Percentiles rank a stretch among this genome's conserved stretches.
Conservation (phyloP, 768 basidiomycete species). For the Dacryopinax primogenitus region DNA sequence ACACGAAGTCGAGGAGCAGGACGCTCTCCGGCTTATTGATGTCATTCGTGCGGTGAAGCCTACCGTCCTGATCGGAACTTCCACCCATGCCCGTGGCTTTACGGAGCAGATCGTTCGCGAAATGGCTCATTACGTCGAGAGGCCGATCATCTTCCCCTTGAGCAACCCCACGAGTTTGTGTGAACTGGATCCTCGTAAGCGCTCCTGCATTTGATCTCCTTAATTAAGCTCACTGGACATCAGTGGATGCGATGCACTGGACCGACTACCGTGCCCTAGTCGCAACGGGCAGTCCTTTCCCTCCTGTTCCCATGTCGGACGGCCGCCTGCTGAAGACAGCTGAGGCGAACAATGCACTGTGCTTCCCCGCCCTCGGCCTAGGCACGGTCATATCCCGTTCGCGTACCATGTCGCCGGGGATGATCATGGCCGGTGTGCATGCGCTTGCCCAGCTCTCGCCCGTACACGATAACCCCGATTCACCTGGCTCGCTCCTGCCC, state of each 20-base stretch:
- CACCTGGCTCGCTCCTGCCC: conserved; percentile 46
- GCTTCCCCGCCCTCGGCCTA: conserved; percentile 77
- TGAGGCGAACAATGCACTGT: conserved; percentile 66
- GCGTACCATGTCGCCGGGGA: conserved; percentile 56
- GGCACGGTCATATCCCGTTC: conserved; percentile 62
- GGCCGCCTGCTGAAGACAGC: conserved; percentile 44
- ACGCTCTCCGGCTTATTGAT: conserved; percentile 37
- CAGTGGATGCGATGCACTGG: conserved; percentile 54
- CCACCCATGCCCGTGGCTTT: conserved; percentile 66
- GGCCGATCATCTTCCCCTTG: conserved; percentile 74
- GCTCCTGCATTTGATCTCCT: neutral
- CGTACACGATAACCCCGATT: conserved; percentile 54
- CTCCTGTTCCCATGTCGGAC: conserved; percentile 49
- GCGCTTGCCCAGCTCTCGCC: conserved; percentile 67
- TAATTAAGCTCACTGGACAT: neutral
- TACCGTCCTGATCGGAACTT: conserved; percentile 75
- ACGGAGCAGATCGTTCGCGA: conserved; percentile 54
- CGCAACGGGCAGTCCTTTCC: conserved; percentile 78
- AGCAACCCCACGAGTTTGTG: conserved; percentile 68
- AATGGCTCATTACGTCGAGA: conserved; percentile 54
- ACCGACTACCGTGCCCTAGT: conserved; percentile 65
- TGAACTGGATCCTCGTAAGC: conserved; percentile 48
- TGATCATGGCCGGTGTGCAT: conserved; percentile 72
- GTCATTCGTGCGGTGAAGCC: conserved; percentile 61
- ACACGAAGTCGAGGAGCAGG: conserved; percentile 10